phyloP scores from a whole-genome alignment of 805 yeast genomes.

The Candida germanica region DNA sequence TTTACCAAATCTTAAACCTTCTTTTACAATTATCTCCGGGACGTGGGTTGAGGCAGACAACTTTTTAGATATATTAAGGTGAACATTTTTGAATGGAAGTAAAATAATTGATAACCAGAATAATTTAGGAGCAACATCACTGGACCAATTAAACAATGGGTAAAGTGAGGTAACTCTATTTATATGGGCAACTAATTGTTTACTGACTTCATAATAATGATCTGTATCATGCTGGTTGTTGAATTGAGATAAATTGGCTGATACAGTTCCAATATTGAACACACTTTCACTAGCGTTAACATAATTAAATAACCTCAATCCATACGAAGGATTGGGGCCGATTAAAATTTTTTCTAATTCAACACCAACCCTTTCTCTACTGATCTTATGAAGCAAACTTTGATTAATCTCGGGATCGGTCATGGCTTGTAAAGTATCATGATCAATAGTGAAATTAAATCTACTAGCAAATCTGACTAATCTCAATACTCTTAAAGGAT shows the following conservation, averaged over 20 bases:
- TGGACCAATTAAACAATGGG: conserved; percentile 15
- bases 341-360: conserved; percentile 76
- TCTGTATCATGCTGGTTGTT: conserved; percentile 13
- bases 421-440: conserved; percentile 64
- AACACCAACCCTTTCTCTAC: conserved; percentile 85
- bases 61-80: conserved; percentile 35
- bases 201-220: conserved; percentile 1
- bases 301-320: conserved; percentile 55
- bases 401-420: conserved; percentile 49
- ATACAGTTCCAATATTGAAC: conserved; percentile 38
- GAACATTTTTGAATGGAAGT: conserved; percentile 42
- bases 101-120: conserved; percentile 52
- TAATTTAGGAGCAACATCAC: conserved; percentile 15
- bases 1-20: conserved; percentile 67
- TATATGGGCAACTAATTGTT: conserved; percentile 14
- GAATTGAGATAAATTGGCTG: conserved; percentile 14
- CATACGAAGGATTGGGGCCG: conserved; percentile 61
- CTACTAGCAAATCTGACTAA: conserved; percentile 82
- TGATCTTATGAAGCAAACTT: conserved; percentile 69
- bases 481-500: conserved; percentile 86
- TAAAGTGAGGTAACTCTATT: conserved; percentile 21
- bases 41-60: conserved; percentile 37
- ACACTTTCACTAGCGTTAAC: conserved; percentile 57
- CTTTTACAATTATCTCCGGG: conserved; percentile 53
- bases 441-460: conserved; percentile 65